These are phyloP conservation scores for Camelina sativa DNA, from an alignment of 345 rosid species.

Conservation along the genomic window DNA sequence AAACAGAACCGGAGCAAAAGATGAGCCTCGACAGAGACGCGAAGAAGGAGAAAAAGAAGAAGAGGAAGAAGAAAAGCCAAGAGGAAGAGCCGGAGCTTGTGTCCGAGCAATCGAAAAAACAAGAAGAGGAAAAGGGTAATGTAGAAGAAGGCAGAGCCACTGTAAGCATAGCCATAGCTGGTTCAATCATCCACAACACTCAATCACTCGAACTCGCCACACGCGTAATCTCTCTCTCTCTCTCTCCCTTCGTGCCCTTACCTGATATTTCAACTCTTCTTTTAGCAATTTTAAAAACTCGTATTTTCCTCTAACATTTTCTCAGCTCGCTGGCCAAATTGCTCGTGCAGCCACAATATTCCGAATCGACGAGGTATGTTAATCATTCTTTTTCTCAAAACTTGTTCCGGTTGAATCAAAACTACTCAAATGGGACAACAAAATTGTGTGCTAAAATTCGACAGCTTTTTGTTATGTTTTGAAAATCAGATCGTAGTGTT, in stretches of 20 bases:
- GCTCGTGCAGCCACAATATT: slow-evolving; percentile 94
- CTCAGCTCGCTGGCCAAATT: slow-evolving; percentile 89
- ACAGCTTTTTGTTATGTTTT: neutral
- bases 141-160: slow-evolving; percentile 51
- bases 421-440: neutral
- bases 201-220: slow-evolving; percentile 96
- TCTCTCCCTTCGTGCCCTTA: neutral
- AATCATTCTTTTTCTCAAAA: neutral
- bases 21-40: slow-evolving; percentile 47
- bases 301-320: neutral
- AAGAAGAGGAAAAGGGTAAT: slow-evolving; percentile 31
- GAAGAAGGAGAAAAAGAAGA: slow-evolving; percentile 55
- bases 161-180: slow-evolving; percentile 85
- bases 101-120: slow-evolving; percentile 24
- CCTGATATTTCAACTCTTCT: too few relatives aligned
- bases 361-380: slow-evolving; percentile 78
- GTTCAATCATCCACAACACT: slow-evolving; percentile 92
- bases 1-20: slow-evolving; percentile 26
- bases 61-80: slow-evolving; percentile 36
- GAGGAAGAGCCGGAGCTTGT: slow-evolving; percentile 29
- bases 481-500: slow-evolving; percentile 77
- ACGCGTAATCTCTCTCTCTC: slow-evolving; percentile 55
- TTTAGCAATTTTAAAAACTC: too few relatives aligned
- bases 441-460: neutral
- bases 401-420: neutral